Conservation (phyloP, 495 filamentous ascomycete species). For the Aspergillus homomorphus region DNA sequence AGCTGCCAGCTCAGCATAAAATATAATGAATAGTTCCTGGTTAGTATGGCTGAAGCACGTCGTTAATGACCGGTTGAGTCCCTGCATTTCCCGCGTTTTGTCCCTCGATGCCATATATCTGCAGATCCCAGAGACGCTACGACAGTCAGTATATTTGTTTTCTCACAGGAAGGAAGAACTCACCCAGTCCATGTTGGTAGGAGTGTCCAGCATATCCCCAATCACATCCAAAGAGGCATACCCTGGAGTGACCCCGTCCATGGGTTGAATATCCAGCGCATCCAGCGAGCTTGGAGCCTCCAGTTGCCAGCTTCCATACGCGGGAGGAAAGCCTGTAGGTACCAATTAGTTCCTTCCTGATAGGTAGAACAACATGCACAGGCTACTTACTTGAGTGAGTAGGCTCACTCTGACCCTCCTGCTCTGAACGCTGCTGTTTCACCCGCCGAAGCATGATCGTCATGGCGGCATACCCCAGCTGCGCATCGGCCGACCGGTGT, state of each 20-base stretch:
- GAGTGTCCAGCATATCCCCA: conserved; percentile 53
- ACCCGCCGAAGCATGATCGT: conserved; percentile 74
- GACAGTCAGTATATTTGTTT: conserved; percentile 5
- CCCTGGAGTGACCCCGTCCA: conserved; percentile 1
- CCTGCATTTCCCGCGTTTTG: neutral
- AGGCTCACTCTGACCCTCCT: neutral
- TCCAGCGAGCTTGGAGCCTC: conserved; percentile 5
- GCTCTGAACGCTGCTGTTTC: conserved; percentile 24
- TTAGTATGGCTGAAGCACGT: neutral
- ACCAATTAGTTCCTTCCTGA: neutral
- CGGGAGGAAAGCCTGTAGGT: conserved; percentile 9
- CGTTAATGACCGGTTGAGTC: neutral
- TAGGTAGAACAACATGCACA: neutral
- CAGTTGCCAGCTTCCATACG: conserved; percentile 16
- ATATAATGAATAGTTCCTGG: too few species aligned
- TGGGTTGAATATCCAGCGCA: conserved; percentile 4
- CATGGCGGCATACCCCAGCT: conserved; percentile 70
- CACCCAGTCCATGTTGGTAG: conserved; percentile 72
- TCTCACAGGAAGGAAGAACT: conserved; percentile 20
- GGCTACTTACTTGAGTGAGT: neutral
- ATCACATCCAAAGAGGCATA: conserved; percentile 46
- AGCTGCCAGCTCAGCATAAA: too few species aligned
- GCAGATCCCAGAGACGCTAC: conserved; percentile 21
- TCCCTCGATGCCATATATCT: conserved; percentile 9
- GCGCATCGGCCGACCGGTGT: conserved; percentile 71